These are phyloP conservation scores for Phycomyces nitens DNA, from an alignment of 192 early-diverging fungal genomes.

Conservation along the genomic window DNA sequence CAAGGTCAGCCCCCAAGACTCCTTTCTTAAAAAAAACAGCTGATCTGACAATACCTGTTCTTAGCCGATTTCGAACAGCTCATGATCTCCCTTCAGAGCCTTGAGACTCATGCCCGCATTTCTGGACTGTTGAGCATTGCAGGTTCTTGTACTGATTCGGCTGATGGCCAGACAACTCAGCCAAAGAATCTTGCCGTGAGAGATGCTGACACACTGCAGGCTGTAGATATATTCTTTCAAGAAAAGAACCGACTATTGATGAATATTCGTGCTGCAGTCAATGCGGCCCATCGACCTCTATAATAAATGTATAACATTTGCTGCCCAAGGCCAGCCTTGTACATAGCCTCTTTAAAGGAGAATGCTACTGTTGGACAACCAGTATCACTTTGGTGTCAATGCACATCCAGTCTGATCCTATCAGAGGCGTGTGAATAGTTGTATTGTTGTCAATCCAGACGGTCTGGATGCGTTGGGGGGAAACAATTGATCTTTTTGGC, in stretches of 20 bases:
- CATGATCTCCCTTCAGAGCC: constrained; percentile 11
- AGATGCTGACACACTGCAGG: constrained; percentile 25
- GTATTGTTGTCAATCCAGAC: too few species aligned
- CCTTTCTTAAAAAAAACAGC: background rate
- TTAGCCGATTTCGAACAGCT: constrained; percentile 32
- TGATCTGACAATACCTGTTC: background rate
- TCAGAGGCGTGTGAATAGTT: too few species aligned
- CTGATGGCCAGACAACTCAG: constrained; percentile 7
- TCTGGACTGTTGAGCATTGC: constrained; percentile 32
- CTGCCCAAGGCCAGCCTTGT: too few species aligned
- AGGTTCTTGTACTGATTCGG: background rate
- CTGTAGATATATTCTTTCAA: constrained; percentile 25
- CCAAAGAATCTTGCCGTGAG: constrained; percentile 22
- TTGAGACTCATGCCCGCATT: constrained; percentile 25
- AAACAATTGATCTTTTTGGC: too few species aligned
- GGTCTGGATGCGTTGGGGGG: too few species aligned
- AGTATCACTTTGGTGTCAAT: too few species aligned
- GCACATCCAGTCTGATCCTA: too few species aligned
- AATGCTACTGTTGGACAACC: too few species aligned
- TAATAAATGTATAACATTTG: background rate
- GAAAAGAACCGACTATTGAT: constrained; percentile 28
- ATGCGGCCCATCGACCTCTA: constrained; percentile 4
- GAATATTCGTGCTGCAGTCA: constrained; percentile 31
- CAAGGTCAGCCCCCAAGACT: constrained; percentile 5
- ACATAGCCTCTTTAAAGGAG: too few species aligned